Base-by-base conservation (phyloP, 2,329 filamentous ascomycete genomes). In the Colletotrichum lindemuthianum region DNA sequence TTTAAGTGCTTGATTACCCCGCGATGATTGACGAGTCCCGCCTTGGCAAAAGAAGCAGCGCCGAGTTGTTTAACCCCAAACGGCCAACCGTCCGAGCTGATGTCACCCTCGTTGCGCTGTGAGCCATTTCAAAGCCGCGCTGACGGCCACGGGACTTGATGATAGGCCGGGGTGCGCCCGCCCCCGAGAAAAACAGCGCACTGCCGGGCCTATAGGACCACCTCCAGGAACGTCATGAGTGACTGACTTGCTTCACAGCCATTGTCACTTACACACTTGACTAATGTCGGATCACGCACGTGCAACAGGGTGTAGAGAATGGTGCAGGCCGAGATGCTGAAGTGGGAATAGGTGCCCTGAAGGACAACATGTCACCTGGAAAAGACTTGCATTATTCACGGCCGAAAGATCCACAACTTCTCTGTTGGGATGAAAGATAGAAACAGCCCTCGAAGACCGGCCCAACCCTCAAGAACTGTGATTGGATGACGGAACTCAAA, bases 191-290 rank as follows among this genome's bases (percentile, higher is more conserved):
- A 45, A 41, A 48, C 50, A 33, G 51, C 51, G 51, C 32, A 15
- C n/a, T 61, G 61, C 45, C 61, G 57, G 57, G 4, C 61, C 61
- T 61, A 65, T 65, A 56, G 39, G 37, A 55, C 47, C 61, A 55
- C 40, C 43, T 40, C 50, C 24, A 24, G 24, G 24, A 47, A 32
- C 45, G 60, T 33, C 24, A 8, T 24, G 33, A 36, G 13, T 24
- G 12, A 55, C 24, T 45, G 37, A 13, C 37, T 13, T 37, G 41
- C 36, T 16, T 13, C n/a, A 51, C 50, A 43, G 57, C 51, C 24
- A 24, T 24, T 51, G 50, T 48, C 57, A 51, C 11, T 43, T 12
- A 33, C 43, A 44, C 37, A 60, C 24, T 36, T 24, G 13, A 43
- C 24, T 24, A 41, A 36, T 24, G 36, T 13, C 24, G 32, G 5